phyloP scores from a whole-genome alignment of 2,329 filamentous ascomycete species.

The Torrubiella hemipterigena region DNA sequence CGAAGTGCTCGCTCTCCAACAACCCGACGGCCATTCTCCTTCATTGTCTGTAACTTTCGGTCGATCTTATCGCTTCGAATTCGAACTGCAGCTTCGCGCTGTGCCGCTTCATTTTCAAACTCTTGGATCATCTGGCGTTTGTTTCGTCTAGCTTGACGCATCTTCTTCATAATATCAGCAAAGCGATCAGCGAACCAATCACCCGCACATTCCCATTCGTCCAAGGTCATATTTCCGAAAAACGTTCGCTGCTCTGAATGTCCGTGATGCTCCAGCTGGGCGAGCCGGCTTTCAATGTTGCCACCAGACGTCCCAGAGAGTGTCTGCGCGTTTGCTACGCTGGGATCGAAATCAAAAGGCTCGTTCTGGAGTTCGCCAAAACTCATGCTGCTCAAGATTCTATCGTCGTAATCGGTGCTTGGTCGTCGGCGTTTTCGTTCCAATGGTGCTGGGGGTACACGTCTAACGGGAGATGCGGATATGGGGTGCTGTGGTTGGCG shows the following conservation, averaged over 20 bases:
- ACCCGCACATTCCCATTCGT: constrained; percentile 47
- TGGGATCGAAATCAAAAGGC: constrained; percentile 45
- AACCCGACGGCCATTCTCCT: constrained; percentile 43
- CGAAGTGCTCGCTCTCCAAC: constrained; percentile 28
- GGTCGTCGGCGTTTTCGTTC: constrained; percentile 28
- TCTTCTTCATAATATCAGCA: constrained; percentile 30
- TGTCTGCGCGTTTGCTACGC: constrained; percentile 23
- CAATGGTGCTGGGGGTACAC: too few species aligned
- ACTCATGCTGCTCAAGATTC: constrained; percentile 39
- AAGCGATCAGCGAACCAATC: constrained; percentile 50
- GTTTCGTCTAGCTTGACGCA: constrained; percentile 34
- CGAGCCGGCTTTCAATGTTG: constrained; percentile 35
- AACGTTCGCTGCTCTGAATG: constrained; percentile 35
- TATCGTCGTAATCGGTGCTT: constrained; percentile 45
- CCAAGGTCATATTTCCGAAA: constrained; percentile 39
- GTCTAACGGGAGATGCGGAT: too few species aligned
- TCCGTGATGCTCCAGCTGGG: constrained; percentile 34
- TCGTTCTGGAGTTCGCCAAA: constrained; percentile 37
- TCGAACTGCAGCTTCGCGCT: constrained; percentile 41
- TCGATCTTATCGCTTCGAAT: constrained; percentile 41
- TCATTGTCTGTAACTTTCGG: constrained; percentile 40
- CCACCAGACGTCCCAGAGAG: too few species aligned
- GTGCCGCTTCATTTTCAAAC: constrained; percentile 44
- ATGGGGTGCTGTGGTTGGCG: too few species aligned
- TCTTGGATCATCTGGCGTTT: constrained; percentile 36